These are phyloP conservation scores for Arthroderma sp. DNA, from an alignment of 2,329 filamentous ascomycete genomes.

Conservation along the genomic window DNA sequence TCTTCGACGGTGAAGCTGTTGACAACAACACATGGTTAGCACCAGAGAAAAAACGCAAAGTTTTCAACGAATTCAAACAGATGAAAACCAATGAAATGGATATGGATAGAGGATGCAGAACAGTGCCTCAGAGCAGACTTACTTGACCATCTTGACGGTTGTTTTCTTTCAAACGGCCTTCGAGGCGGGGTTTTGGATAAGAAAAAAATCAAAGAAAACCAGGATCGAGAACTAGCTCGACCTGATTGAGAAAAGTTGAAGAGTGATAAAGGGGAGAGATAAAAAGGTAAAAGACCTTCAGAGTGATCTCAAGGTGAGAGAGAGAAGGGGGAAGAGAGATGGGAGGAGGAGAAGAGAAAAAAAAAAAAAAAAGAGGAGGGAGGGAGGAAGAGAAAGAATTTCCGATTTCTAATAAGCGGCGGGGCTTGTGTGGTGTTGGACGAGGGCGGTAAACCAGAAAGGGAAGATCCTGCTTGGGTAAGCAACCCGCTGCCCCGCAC, in stretches of 20 bases:
- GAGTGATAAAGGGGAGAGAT: constrained; percentile 21
- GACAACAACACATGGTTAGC: constrained; percentile 20
- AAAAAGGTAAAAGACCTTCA: constrained; percentile 13
- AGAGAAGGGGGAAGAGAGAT: constrained; percentile 14
- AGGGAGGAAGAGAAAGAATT: constrained; percentile 13
- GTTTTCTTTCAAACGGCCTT: constrained; percentile 23
- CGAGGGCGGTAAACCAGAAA: constrained; percentile 3
- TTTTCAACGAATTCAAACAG: too few relatives aligned
- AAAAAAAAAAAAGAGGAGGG: constrained; percentile 15
- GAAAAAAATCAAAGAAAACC: constrained; percentile 26
- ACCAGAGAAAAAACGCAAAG: background rate
- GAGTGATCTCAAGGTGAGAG: constrained; percentile 7
- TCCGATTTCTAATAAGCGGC: constrained; percentile 18
- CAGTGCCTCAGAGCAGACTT: constrained; percentile 39
- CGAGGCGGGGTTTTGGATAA: constrained; percentile 27
- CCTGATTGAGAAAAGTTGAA: constrained; percentile 17
- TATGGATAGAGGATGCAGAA: too few relatives aligned
- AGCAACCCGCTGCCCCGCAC: constrained; percentile 2
- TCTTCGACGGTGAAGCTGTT: constrained; percentile 94
- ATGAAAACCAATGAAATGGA: too few relatives aligned
- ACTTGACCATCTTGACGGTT: constrained; percentile 99
- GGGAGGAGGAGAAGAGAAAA: constrained; percentile 15
- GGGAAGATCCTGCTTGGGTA: constrained; percentile 4
- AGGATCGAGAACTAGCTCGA: constrained; percentile 34
- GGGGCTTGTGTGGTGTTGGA: constrained; percentile 12